These are phyloP conservation scores for Symbiodinium natans DNA, from an alignment of 73 alveolate species.

Conservation along the genomic window DNA sequence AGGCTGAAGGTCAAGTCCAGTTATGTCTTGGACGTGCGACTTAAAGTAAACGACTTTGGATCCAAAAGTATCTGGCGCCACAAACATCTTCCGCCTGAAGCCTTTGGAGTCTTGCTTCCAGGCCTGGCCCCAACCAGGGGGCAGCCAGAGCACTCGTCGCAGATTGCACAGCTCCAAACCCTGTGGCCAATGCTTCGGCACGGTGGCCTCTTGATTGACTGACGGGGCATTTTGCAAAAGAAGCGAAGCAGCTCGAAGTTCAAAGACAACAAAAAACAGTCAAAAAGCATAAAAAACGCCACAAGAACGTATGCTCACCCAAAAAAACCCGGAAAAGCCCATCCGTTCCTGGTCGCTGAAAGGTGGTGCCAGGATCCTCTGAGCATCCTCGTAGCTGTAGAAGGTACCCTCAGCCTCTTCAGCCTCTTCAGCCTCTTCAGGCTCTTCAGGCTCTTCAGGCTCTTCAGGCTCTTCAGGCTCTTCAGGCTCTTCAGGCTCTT, in stretches of 20 bases:
- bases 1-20: not conserved
- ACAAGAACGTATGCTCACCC: not conserved
- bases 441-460: too few species aligned
- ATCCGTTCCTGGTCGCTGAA: not conserved
- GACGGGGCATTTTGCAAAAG: too few species aligned
- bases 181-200: not conserved
- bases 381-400: not conserved
- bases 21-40: not conserved
- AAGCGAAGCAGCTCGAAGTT: too few species aligned
- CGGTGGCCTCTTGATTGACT: not conserved
- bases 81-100: not conserved
- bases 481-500: too few species aligned
- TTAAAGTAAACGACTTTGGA: not conserved
- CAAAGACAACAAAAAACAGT: too few species aligned
- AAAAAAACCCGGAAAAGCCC: too few species aligned
- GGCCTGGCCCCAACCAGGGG: constrained; percentile 1
- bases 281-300: too few species aligned
- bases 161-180: not conserved
- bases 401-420: not conserved
- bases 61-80: not conserved
- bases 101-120: not conserved
- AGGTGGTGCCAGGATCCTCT: not conserved
- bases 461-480: too few species aligned
- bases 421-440: not conserved
- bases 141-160: constrained; percentile 3